Evolutionary conservation across 768 basidiomycete species (phyloP), one percentile per base, ranked within the genome.

Genomic region (Suillus occidentalis): DNA sequence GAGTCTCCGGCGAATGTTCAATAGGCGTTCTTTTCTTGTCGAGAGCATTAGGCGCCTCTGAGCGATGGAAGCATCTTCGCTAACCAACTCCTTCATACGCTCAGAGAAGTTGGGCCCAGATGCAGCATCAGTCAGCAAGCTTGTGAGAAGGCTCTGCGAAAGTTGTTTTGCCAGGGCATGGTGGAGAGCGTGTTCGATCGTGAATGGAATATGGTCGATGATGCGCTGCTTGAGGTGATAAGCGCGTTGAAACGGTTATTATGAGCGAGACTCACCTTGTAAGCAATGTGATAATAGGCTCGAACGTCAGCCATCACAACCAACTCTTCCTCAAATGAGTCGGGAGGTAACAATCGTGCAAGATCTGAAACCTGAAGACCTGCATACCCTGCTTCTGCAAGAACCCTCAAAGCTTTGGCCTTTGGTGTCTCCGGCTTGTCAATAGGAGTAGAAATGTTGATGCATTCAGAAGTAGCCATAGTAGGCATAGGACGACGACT

Each of bases 201-300:
- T 77, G 16, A 83, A 71, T 1, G 87, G 86, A 25, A 88, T 60
- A 49, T 81, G 74, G 65, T 89, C 88, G 34, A 87, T 81, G 67
- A 85, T 77, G 12, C 86, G 82, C 88, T 89, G 61, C 1, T 22
- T 43, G 6, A 34, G 31, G 49, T n/a, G 25, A 20, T 20, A 22
- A 36, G 52, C n/a, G 20, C 45, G 37, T 12, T 60, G 53, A 36
- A 37, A 40, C 5, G 6, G 0, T 13, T 63, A 14, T n/a, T 4
- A 25, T 39, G 77, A 34, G 22, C 20, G 2, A 16, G 12, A 60
- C 71, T 57, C 60, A 82, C 85, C 76, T 84, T 82, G 70, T 79
- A 80, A 0, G 84, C 78, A 3, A 85, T 80, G 60, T 83, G 78
- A 70, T 81, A 85, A 63, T 83, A 87, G 0, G 82, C 84, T 0